Evolutionary conservation across 2,329 filamentous ascomycete species (phyloP), one percentile per base, ranked within the genome.

Genomic region (Cryphonectria parasitica): DNA sequence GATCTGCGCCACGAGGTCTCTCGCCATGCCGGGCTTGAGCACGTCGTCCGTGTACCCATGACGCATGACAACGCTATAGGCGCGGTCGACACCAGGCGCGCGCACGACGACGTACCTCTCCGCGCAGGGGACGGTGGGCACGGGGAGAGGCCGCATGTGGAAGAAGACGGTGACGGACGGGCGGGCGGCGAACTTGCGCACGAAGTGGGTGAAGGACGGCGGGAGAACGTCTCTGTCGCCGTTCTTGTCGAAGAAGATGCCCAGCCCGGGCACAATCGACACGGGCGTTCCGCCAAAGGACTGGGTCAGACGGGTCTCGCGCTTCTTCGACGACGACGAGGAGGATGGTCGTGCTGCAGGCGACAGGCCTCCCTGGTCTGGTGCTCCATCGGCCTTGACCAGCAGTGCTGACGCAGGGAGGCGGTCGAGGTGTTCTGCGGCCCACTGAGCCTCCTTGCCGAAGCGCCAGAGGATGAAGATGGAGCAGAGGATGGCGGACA

Each of bases 161-260:
- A 94, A 91, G 78, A 94, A 93, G 1, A 94, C 84, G n/a, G 88
- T 86, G 15, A 92, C 86, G 41, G 92, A 88, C 0, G 91, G 91
- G 6, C 87, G 83, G 0, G 89, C 88, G 63, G 87, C 87, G 72
- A 94, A 90, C 77, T 94, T 94, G 66, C 85, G 87, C 13, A 93
- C 83, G 76, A 94, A 94, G 67, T 94, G 90, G 3, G 89, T 87
- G 78, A 93, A 94, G 13, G 91, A 89, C 10, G 86, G 86, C 1
- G 90, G 91, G 39, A 76, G 75, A 41, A 75, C 69, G 0, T 87
- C 88, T 6, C 86, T 85, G 52, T 88, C 85, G 60, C 92, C 91
- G 0, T 88, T 85, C 79, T 95, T 94, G 80, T 95, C 92, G 77
- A 95, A 94, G 82, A 93, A 94, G 68, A 95, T 89, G 1, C 90